These are phyloP conservation scores for rapeseed (Brassica napus) DNA, from an alignment of 345 rosid species.

Conservation along the genomic window Da-Ae NC_063446.1:5501501-5502000, in stretches of 20 bases:
- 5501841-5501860: neutral
- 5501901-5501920: no score
- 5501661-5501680: constrained; percentile 37
- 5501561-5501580: constrained; percentile 41
- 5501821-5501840: neutral
- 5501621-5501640: neutral
- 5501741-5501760: constrained; percentile 20
- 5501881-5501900: neutral
- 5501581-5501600: constrained; percentile 31
- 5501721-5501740: constrained; percentile 33
- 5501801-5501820: constrained; percentile 22
- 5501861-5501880: neutral
- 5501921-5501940: no score
- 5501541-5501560: constrained; percentile 22
- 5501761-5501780: constrained; percentile 41
- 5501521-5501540: constrained; percentile 35
- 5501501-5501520: constrained; percentile 36
- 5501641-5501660: neutral
- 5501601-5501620: constrained; percentile 4
- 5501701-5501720: constrained; percentile 23
- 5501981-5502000: no score
- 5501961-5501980: no score
- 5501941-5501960: no score
- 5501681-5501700: constrained; percentile 29
- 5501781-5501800: constrained; percentile 29